These are phyloP conservation scores for Linnemannia hyalina DNA, from an alignment of 192 early-diverging fungal genomes.

Conservation along the genomic window DNA sequence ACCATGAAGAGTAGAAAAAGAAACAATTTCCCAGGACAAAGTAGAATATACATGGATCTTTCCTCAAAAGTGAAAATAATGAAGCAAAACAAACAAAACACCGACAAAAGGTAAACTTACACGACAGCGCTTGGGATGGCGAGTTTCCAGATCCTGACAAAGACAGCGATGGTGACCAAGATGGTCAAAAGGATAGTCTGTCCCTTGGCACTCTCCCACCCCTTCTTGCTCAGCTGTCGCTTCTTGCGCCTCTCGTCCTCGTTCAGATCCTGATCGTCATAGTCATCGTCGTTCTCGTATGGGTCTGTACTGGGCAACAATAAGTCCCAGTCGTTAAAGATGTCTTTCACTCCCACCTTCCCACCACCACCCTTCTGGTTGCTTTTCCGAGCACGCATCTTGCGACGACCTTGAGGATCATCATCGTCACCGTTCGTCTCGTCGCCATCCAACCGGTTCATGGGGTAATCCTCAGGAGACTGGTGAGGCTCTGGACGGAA, in stretches of 20 bases:
- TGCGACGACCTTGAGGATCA: conserved; percentile 16
- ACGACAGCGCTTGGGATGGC: conserved; percentile 41
- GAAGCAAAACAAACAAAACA: background rate
- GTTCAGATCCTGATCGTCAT: conserved; percentile 48
- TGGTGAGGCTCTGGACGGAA: conserved; percentile 47
- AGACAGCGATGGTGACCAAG: conserved; percentile 15
- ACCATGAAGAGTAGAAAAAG: background rate
- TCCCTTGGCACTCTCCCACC: conserved; percentile 45
- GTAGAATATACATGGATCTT: background rate
- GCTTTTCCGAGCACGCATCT: background rate
- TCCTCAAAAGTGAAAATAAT: background rate
- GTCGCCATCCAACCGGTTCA: conserved; percentile 11
- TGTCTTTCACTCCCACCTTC: conserved; percentile 14
- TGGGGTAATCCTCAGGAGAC: conserved; percentile 29
- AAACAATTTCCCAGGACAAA: background rate
- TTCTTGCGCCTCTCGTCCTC: conserved; percentile 47
- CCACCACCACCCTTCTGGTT: background rate
- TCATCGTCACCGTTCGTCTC: background rate
- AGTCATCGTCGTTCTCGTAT: conserved; percentile 14
- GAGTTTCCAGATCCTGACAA: conserved; percentile 55
- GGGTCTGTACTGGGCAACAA: conserved; percentile 33
- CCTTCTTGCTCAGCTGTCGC: conserved; percentile 35
- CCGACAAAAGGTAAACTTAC: conserved; percentile 24
- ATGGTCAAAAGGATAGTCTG: conserved; percentile 31
- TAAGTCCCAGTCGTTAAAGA: conserved; percentile 53